Evolutionary conservation across 352 stramenopile species (phyloP).

Genomic region (Phytophthora quininea): DNA sequence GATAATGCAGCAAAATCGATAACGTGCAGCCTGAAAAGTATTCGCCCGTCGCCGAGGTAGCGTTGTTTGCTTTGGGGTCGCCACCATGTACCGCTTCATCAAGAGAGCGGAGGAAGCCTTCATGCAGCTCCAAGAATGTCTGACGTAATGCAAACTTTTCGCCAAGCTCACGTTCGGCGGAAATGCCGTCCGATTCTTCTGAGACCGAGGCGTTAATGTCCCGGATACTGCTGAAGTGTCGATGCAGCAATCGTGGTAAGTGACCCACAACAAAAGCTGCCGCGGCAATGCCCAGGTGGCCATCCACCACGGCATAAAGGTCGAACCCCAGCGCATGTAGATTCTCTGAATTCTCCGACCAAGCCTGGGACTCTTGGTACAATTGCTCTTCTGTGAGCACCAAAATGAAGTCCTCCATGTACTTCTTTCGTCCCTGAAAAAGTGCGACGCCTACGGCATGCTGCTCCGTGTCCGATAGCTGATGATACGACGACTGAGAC

Average conservation of each 20-base stretch:
- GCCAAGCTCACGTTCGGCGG: constrained; percentile 37
- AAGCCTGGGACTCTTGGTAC: constrained; percentile 1
- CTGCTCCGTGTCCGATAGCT: constrained; percentile 4
- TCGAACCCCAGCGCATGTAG: constrained; percentile 53
- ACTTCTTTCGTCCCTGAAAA: constrained; percentile 92
- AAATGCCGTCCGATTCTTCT: neutral
- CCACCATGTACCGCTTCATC: constrained; percentile 17
- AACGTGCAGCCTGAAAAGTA: constrained; percentile 86
- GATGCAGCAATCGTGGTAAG: constrained; percentile 38
- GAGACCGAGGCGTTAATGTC: neutral
- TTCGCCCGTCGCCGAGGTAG: constrained; percentile 24
- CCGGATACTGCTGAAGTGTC: constrained; percentile 33
- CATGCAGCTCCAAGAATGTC: constrained; percentile 77
- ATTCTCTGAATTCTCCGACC: neutral
- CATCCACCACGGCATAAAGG: constrained; percentile 96
- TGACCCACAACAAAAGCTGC: constrained; percentile 79
- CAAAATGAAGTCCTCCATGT: constrained; percentile 92
- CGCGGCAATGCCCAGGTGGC: constrained; percentile 91
- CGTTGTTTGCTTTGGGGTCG: constrained; percentile 8
- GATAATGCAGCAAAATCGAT: constrained; percentile 76
- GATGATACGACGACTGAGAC: constrained; percentile 18
- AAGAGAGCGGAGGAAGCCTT: constrained; percentile 49
- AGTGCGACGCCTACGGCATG: constrained; percentile 49
- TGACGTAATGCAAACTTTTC: constrained; percentile 70
- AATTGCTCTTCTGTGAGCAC: constrained; percentile 40